A percentile compares a stretch with the other conserved stretches of the same genome.
These are phyloP conservation scores for Pyrenochaeta sp. DNA, from an alignment of 2,329 filamentous ascomycete genomes.

Conservation along the genomic window DNA sequence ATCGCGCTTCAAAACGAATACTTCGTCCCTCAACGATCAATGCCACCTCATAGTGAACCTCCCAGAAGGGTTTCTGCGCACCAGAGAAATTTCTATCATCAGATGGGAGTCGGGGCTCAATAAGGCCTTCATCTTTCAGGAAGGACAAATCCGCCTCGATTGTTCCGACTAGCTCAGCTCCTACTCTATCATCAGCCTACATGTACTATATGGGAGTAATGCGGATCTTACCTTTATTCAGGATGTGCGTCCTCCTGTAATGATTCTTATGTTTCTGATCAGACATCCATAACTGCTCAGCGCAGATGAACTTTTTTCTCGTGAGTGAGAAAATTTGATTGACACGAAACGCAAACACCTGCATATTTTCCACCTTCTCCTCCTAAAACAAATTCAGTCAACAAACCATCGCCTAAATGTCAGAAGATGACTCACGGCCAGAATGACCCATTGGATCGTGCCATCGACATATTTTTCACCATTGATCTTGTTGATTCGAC, in stretches of 20 bases:
- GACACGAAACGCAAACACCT: slow-evolving; percentile 7
- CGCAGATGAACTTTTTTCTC: slow-evolving; percentile 8
- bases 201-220: too few relatives aligned
- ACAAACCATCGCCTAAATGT: too few relatives aligned
- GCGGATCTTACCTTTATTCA: not conserved
- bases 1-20: slow-evolving; percentile 18
- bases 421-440: not conserved
- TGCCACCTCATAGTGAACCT: slow-evolving; percentile 17
- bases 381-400: not conserved
- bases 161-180: slow-evolving; percentile 14
- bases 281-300: slow-evolving; percentile 16
- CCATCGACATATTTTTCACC: slow-evolving; percentile 3
- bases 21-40: slow-evolving; percentile 25
- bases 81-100: slow-evolving; percentile 1
- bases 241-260: not conserved
- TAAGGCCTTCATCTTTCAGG: slow-evolving; percentile 11
- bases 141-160: slow-evolving; percentile 21
- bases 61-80: slow-evolving; percentile 10
- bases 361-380: slow-evolving; percentile 6
- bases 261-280: not conserved
- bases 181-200: not conserved
- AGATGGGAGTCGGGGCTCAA: slow-evolving; percentile 12
- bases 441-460: slow-evolving; percentile 6
- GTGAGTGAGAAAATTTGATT: slow-evolving; percentile 17
- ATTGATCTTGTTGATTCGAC: slow-evolving; percentile 4